phyloP scores from a whole-genome alignment of 2,329 filamentous ascomycete species.

The Microascus cirrosus region DNA sequence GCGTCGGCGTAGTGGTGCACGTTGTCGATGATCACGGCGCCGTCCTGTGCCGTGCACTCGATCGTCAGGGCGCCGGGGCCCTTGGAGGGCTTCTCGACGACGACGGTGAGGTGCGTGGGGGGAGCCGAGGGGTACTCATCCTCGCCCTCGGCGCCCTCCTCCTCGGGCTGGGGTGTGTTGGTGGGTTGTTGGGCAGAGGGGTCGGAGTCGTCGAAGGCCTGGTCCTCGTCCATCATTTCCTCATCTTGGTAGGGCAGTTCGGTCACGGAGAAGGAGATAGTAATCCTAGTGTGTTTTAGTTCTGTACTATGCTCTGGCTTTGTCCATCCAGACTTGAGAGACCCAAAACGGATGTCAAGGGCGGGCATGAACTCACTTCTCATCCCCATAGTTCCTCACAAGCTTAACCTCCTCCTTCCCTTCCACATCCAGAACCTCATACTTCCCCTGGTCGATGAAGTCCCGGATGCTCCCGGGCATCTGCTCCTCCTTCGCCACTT shows the following conservation, averaged over 20 bases:
- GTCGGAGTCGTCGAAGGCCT: slow-evolving; percentile 43
- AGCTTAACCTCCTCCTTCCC: slow-evolving; percentile 85
- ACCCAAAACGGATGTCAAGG: neutral
- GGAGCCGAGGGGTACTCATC: slow-evolving; percentile 37
- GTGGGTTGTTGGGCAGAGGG: slow-evolving; percentile 42
- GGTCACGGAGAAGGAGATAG: slow-evolving; percentile 73
- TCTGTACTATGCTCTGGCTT: neutral
- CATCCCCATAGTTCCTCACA: slow-evolving; percentile 71
- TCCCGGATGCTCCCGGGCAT: slow-evolving; percentile 71
- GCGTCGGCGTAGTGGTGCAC: slow-evolving; percentile 77
- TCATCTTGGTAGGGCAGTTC: slow-evolving; percentile 62
- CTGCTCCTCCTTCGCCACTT: slow-evolving; percentile 63
- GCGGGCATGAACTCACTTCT: slow-evolving; percentile 52
- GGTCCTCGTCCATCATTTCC: slow-evolving; percentile 45
- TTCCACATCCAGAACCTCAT: slow-evolving; percentile 68
- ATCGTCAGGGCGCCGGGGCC: slow-evolving; percentile 65
- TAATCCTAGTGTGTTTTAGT: slow-evolving; percentile 37
- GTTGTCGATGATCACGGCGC: slow-evolving; percentile 78
- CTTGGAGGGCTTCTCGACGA: slow-evolving; percentile 77
- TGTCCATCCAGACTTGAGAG: neutral
- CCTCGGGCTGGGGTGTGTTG: slow-evolving; percentile 39
- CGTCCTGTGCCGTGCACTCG: slow-evolving; percentile 77
- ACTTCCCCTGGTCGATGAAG: slow-evolving; percentile 77
- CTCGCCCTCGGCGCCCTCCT: slow-evolving; percentile 39
- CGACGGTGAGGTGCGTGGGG: slow-evolving; percentile 73